Evolutionary conservation across 208 protist species (phyloP), one percentile per base, ranked within the genome.

Genomic region (Acanthamoeba sp.): DNA sequence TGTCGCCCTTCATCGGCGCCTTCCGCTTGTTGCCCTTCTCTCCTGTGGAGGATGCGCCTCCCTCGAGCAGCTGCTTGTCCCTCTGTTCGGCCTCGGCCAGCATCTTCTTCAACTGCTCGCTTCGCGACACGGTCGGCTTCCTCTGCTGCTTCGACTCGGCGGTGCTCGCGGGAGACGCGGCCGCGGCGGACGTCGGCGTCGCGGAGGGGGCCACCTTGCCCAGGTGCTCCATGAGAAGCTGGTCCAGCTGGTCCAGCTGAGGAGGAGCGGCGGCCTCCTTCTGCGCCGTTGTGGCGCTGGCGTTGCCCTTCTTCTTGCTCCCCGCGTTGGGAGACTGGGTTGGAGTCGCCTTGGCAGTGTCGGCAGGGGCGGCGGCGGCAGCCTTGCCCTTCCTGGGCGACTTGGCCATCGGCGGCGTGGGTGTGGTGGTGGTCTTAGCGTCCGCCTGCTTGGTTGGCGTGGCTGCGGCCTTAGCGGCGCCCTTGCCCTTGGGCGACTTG

Each of bases 51-150:
- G 62, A 2, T 29, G 62, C 62, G 55, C 55, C 55, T 32, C 64
- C 32, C 64, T 73, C 32, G 64, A 42, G 34, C 42, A 50, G 42
- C 27, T 52, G 73, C 73, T 84, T 84, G 45, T 87, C 78, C 78
- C 78, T 87, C 45, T 87, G 45, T 27, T 87, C 78, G 48, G 45
- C 38, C n/a, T 87, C 78, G 48, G n/a, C n/a, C 29, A 87, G 78
- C 42, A 87, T 52, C 78, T 34, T 9, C 48, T 59, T 36, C n/a
- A 87, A 45, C 34, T 48, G 6, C 78, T 87, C 42, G 29, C n/a
- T 29, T 87, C 45, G 16, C 22, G 71, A 24, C 29, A 24, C 0
- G 6, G 45, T 50, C 38, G 9, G n/a, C 10, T 7, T 40, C 9
- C 78, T 87, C 42, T 84, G 22, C 38, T 20, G n/a, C 34, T 45